Conservation (phyloP, 2,329 filamentous ascomycete genomes). For the Ascosphaera apis region DNA sequence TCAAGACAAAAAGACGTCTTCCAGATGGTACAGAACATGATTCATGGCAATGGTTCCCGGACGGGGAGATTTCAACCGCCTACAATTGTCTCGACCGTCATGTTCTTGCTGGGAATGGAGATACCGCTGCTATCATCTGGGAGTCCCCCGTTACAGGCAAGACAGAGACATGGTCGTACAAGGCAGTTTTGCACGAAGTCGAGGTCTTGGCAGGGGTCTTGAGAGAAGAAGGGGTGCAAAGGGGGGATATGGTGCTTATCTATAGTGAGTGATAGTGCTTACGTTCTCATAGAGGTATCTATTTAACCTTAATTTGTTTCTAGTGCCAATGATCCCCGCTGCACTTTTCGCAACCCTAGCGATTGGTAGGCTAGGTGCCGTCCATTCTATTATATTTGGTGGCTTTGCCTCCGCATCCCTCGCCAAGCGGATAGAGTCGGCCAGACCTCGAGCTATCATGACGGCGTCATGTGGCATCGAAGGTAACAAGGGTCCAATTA, state of each 20-base stretch:
- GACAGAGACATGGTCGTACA: slow-evolving; percentile 54
- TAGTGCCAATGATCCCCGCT: slow-evolving; percentile 88
- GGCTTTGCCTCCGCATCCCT: slow-evolving; percentile 66
- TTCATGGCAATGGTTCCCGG: slow-evolving; percentile 78
- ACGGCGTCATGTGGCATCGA: slow-evolving; percentile 88
- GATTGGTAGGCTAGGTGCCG: slow-evolving; percentile 55
- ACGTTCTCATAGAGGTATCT: not conserved
- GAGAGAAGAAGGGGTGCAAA: slow-evolving; percentile 56
- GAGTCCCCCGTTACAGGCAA: slow-evolving; percentile 62
- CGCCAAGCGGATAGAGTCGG: slow-evolving; percentile 72
- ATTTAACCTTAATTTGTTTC: slow-evolving; percentile 3
- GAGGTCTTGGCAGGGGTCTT: slow-evolving; percentile 62
- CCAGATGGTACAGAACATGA: slow-evolving; percentile 39
- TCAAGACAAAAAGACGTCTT: slow-evolving; percentile 38
- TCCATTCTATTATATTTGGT: slow-evolving; percentile 83
- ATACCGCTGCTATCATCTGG: slow-evolving; percentile 55
- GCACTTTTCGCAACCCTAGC: slow-evolving; percentile 73
- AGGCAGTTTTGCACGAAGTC: slow-evolving; percentile 53
- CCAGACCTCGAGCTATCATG: slow-evolving; percentile 50
- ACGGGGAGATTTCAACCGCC: slow-evolving; percentile 70
- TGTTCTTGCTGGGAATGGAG: slow-evolving; percentile 55
- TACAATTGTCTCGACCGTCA: slow-evolving; percentile 86
- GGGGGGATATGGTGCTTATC: slow-evolving; percentile 68
- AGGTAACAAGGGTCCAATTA: slow-evolving; percentile 52
- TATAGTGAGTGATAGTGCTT: slow-evolving; percentile 41